Base-by-base conservation (phyloP, 2,329 filamentous ascomycete genomes). In the Curvularia hawaiiensis region DNA sequence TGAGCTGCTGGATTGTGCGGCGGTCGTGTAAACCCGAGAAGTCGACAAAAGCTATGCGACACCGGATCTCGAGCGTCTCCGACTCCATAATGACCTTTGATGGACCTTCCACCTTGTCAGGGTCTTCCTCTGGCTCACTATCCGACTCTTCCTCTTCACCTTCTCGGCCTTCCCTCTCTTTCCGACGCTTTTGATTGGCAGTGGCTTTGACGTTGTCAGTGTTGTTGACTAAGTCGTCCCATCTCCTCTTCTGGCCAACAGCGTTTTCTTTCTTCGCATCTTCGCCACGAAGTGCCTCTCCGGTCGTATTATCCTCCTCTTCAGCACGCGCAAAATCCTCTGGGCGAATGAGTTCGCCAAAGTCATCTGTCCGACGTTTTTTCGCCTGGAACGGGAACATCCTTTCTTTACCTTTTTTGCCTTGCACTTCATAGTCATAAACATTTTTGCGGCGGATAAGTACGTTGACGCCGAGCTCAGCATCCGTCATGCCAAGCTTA, bases 281-380 rank as follows among this genome's bases (percentile, higher is more conserved):
- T 33, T 83, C 80, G 20, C 79, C 77, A 35, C 81, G 81, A 55
- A 85, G 79, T 48, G 88, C 87, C 50, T 88, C 85, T 12, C 85
- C 86, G 40, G 91, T 89, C 18, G 86, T 83, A 56, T 89, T 87
- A 65, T 96, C 92, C 56, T 92, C 88, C 77, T 98, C 95, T 72
- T 99, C 95, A 0, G 93, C 94, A 56, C 93, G 86, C 1, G 97
- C 83, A 72, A 94, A 99, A 63, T 99, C 95, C 74, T 98, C 95
- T 0, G 94, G 91, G 52, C 92, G 87, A 66, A 99, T 97, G 16
- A 96, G 79, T 63, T 99, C 95, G 57, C 95, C 95, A 77, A 95
- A 99, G 63, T 97, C 94, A 71, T 98, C 95, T 30, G 84, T 86
- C 50, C 92, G 88, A 73, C 88, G 90, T 68, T 91, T 84, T 50